Evolutionary conservation across 768 basidiomycete genomes (phyloP).

Genomic region (Myochromella boudieri): DNA sequence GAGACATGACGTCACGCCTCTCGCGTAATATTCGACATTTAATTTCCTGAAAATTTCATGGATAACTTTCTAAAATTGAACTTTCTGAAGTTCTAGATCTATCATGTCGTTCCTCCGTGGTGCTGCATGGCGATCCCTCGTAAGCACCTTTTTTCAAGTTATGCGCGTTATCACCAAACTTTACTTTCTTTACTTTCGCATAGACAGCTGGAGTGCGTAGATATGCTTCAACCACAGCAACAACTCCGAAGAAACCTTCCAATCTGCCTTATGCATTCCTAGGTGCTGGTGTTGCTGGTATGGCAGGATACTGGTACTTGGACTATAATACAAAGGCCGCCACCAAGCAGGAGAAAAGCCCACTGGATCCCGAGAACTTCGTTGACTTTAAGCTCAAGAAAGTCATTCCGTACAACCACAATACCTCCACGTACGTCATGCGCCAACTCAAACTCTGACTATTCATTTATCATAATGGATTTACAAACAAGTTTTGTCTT

Average conservation of each 20-base stretch:
- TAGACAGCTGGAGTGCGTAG: slow-evolving; percentile 40
- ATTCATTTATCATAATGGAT: background rate
- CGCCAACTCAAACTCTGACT: background rate
- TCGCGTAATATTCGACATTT: background rate
- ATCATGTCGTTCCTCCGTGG: slow-evolving; percentile 46
- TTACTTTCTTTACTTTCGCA: background rate
- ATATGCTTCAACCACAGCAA: slow-evolving; percentile 44
- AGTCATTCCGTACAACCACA: slow-evolving; percentile 89
- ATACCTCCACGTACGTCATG: slow-evolving; percentile 67
- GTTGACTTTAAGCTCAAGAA: slow-evolving; percentile 81
- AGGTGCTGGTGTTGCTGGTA: slow-evolving; percentile 45
- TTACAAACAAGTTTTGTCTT: slow-evolving; percentile 62
- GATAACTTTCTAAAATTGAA: too few species aligned
- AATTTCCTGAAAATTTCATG: too few species aligned
- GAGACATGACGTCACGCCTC: background rate
- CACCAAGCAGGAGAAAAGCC: slow-evolving; percentile 56
- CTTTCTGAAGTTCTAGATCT: too few species aligned
- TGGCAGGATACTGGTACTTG: slow-evolving; percentile 53
- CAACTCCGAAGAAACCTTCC: slow-evolving; percentile 44
- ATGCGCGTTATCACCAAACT: slow-evolving; percentile 1
- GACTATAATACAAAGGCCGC: slow-evolving; percentile 25
- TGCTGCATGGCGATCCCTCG: slow-evolving; percentile 43
- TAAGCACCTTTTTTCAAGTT: slow-evolving; percentile 20
- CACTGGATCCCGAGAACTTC: slow-evolving; percentile 74
- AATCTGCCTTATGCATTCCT: slow-evolving; percentile 48